These are phyloP conservation scores for Phaeosphaeria sp. DNA, from an alignment of 2,329 filamentous ascomycete genomes.

Conservation along the genomic window DNA sequence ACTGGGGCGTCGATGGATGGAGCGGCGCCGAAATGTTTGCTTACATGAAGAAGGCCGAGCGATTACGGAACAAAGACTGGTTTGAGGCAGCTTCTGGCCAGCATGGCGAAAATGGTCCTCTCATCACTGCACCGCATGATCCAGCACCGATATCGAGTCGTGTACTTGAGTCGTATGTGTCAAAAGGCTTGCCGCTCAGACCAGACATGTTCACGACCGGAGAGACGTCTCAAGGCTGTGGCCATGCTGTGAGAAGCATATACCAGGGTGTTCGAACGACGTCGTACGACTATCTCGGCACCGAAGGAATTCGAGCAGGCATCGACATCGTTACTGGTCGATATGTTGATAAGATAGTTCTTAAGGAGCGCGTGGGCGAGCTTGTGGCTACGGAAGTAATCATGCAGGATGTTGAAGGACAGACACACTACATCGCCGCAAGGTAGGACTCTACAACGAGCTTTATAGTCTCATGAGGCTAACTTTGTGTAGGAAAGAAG, in stretches of 20 bases:
- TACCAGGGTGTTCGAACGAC: constrained; percentile 10
- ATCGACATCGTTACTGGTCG: constrained; percentile 10
- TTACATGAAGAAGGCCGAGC: constrained; percentile 64
- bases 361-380: constrained; percentile 37
- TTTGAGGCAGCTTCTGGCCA: constrained; percentile 54
- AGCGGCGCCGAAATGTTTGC: constrained; percentile 61
- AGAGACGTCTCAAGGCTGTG: constrained; percentile 8
- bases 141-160: constrained; percentile 58
- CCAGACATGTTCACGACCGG: constrained; percentile 21
- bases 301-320: not conserved
- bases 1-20: constrained; percentile 62
- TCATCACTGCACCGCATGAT: constrained; percentile 63
- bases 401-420: not conserved
- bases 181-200: constrained; percentile 12
- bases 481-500: constrained; percentile 12
- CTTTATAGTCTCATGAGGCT: not conserved
- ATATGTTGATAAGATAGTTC: constrained; percentile 47
- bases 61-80: constrained; percentile 63
- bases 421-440: not conserved
- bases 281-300: constrained; percentile 33
- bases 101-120: constrained; percentile 55
- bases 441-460: not conserved
- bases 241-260: constrained; percentile 11
- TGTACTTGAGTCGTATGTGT: constrained; percentile 14
- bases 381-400: not conserved